phyloP scores from a whole-genome alignment of 192 early-diverging fungal species.

The Pilobolus umbonatus region DNA sequence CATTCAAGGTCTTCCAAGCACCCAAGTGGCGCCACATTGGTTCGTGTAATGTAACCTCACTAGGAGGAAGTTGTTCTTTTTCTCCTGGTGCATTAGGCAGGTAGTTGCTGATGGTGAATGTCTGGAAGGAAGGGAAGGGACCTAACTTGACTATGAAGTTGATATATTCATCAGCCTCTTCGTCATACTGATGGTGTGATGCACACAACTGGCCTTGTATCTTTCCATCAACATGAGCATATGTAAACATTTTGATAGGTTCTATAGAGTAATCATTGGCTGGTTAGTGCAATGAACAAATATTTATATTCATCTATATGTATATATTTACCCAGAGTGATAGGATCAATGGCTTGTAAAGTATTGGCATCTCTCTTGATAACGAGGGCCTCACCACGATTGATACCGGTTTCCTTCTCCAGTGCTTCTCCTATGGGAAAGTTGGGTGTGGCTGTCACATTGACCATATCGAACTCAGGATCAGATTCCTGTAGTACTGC shows the following conservation, averaged over 20 bases:
- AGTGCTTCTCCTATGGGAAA: conserved; percentile 28
- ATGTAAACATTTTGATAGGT: conserved; percentile 35
- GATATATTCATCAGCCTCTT: conserved; percentile 31
- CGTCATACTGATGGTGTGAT: conserved; percentile 37
- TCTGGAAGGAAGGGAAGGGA: conserved; percentile 24
- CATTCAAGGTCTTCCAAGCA: conserved; percentile 16
- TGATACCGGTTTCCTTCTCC: conserved; percentile 22
- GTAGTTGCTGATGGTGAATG: conserved; percentile 18
- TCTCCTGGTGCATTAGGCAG: conserved; percentile 4
- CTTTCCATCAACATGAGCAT: conserved; percentile 24
- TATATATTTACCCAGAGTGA: conserved; percentile 22
- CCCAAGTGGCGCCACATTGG: conserved; percentile 33
- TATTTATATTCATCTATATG: background rate
- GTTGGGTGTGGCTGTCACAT: conserved; percentile 37
- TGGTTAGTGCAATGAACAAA: background rate
- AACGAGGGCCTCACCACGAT: conserved; percentile 24
- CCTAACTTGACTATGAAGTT: conserved; percentile 34
- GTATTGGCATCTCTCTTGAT: conserved; percentile 38
- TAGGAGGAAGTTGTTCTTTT: background rate
- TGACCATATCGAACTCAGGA: conserved; percentile 38
- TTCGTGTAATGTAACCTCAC: conserved; percentile 10
- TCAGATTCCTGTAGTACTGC: conserved; percentile 21
- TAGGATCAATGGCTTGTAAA: conserved; percentile 26
- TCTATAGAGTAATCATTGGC: too few relatives aligned
- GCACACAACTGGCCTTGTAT: conserved; percentile 33